A percentile compares a stretch with the other conserved stretches of the same genome.
These are phyloP conservation scores for Picochlorum sp. DNA, from an alignment of 139 green algal genomes.

Conservation along the genomic window DNA sequence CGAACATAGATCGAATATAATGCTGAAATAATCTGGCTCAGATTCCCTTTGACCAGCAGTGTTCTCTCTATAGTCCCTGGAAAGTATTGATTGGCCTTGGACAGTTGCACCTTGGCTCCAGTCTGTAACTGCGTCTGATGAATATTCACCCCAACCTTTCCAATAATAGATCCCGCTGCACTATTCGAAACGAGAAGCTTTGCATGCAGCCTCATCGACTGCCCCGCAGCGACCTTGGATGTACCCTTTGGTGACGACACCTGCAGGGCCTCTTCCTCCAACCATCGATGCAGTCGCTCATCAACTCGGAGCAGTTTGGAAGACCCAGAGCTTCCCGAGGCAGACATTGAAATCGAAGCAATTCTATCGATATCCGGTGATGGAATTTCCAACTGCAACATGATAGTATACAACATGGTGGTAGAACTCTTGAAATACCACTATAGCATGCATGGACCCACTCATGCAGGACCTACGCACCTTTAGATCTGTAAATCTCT, in stretches of 20 bases:
- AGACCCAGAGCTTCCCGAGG: too few relatives aligned
- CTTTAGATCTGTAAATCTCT: too few relatives aligned
- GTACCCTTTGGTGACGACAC: too few relatives aligned
- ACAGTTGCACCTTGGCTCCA: conserved; percentile 56
- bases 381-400: conserved; percentile 6
- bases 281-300: too few relatives aligned
- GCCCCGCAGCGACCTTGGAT: too few relatives aligned
- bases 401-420: background rate
- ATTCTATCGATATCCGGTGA: background rate
- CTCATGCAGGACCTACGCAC: too few relatives aligned
- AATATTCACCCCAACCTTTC: conserved; percentile 60
- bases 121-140: conserved; percentile 58
- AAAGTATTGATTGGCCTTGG: conserved; percentile 44
- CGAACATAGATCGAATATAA: conserved; percentile 67
- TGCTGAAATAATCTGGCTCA: conserved; percentile 56
- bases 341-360: background rate
- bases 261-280: too few relatives aligned
- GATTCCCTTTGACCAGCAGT: conserved; percentile 53
- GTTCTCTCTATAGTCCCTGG: conserved; percentile 64
- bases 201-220: conserved; percentile 9
- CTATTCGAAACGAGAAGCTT: conserved; percentile 70
- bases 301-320: too few relatives aligned
- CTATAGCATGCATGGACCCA: background rate
- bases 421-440: background rate
- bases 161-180: conserved; percentile 64